Conservation (phyloP, 192 early-diverging fungal species). For the Geosiphon pyriformis region DNA sequence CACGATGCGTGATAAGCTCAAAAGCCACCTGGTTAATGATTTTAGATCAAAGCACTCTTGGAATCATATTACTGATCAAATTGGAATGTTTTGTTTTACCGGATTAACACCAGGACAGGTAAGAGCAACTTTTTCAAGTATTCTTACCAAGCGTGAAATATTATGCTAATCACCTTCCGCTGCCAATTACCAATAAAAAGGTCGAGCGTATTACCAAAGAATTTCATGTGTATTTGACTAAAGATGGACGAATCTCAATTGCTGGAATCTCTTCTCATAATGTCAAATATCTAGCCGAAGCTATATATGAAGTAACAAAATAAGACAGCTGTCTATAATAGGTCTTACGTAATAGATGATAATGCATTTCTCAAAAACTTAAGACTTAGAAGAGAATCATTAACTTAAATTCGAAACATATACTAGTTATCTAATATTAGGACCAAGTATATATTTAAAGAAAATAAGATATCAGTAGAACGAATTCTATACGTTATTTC, state of each 20-base stretch:
- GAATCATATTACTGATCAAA: slow-evolving; percentile 92
- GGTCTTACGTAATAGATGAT: no score
- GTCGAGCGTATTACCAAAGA: slow-evolving; percentile 77
- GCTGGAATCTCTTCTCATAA: slow-evolving; percentile 91
- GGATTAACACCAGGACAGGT: slow-evolving; percentile 83
- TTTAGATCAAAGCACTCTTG: slow-evolving; percentile 74
- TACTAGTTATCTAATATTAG: no score
- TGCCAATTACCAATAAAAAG: neutral
- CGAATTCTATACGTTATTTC: no score
- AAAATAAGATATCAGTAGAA: no score
- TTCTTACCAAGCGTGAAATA: neutral
- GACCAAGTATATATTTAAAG: no score
- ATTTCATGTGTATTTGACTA: slow-evolving; percentile 89
- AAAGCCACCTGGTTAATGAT: slow-evolving; percentile 74
- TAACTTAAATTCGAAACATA: no score
- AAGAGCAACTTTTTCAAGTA: neutral
- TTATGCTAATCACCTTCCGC: neutral
- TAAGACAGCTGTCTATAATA: no score
- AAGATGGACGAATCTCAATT: slow-evolving; percentile 94
- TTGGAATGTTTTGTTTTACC: slow-evolving; percentile 99
- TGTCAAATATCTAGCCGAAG: slow-evolving; percentile 94
- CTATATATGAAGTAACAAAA: slow-evolving; percentile 92
- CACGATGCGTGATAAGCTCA: slow-evolving; percentile 77
- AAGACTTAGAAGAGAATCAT: no score
- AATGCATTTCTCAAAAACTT: no score